Conservation (phyloP, 2,329 filamentous ascomycete genomes). For the Emericellopsis cladophorae region DNA sequence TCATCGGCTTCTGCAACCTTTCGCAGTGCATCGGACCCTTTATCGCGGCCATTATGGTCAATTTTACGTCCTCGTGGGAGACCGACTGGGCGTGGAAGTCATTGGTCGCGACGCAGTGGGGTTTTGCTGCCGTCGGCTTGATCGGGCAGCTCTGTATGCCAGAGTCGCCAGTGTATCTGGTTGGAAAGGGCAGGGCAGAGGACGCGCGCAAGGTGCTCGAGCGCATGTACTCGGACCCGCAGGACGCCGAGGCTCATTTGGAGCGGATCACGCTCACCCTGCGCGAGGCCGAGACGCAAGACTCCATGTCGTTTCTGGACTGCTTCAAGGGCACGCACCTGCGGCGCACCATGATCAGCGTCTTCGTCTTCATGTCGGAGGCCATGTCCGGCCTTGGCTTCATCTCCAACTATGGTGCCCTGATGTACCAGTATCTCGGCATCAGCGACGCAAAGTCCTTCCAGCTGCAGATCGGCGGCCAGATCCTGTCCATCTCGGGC, state of each 20-base stretch:
- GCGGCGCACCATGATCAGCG: constrained; percentile 21
- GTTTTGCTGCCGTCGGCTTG: constrained; percentile 20
- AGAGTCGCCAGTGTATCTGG: constrained; percentile 27
- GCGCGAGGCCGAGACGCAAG: constrained; percentile 7
- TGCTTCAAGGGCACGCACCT: constrained; percentile 27
- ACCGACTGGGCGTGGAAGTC: constrained; percentile 27
- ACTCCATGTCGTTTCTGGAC: constrained; percentile 18
- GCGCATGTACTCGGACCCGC: constrained; percentile 14
- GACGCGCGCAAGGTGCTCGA: constrained; percentile 18
- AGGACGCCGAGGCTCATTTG: constrained; percentile 7
- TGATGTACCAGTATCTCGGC: constrained; percentile 14
- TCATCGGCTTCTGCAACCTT: constrained; percentile 22
- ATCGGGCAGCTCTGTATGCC: constrained; percentile 21
- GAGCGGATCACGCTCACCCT: constrained; percentile 9
- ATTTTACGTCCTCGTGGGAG: constrained; percentile 20
- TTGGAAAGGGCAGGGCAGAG: constrained; percentile 18
- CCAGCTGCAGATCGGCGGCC: constrained; percentile 13
- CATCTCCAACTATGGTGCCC: constrained; percentile 7
- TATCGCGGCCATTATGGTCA: constrained; percentile 21
- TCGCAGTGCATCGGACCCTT: constrained; percentile 25
- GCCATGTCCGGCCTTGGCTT: constrained; percentile 8
- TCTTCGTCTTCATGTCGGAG: constrained; percentile 18
- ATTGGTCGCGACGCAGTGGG: constrained; percentile 26
- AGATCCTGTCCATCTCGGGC: constrained; percentile 14
- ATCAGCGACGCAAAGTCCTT: constrained; percentile 14